Evolutionary conservation across 805 yeast species (phyloP).

Genomic region (Wickerhamomyces kurtzmanii): DNA sequence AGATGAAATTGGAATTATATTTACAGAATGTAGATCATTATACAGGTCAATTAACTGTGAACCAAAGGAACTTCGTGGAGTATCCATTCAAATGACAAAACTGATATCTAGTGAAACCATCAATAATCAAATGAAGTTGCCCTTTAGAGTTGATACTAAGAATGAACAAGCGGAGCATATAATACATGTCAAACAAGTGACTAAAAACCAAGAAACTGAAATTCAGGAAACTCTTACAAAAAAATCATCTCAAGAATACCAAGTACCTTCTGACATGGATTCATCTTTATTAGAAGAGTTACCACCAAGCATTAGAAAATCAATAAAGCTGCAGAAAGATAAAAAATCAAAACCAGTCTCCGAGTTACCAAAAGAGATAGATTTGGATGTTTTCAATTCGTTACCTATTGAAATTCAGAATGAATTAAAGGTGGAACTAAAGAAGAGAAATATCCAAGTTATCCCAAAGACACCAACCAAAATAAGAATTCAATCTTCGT

Average conservation of each 20-base stretch:
- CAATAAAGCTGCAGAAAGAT: slow-evolving; percentile 8
- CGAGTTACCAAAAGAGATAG: slow-evolving; percentile 29
- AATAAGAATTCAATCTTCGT: slow-evolving; percentile 9
- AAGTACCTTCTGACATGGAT: slow-evolving; percentile 19
- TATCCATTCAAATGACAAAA: slow-evolving; percentile 60
- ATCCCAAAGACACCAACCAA: slow-evolving; percentile 12
- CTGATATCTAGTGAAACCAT: slow-evolving; percentile 26
- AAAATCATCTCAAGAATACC: slow-evolving; percentile 9
- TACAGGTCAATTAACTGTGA: slow-evolving; percentile 49
- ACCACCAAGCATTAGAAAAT: slow-evolving; percentile 10
- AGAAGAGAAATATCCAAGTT: slow-evolving; percentile 24
- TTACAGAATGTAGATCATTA: slow-evolving; percentile 47
- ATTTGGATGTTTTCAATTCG: slow-evolving; percentile 52
- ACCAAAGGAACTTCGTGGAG: slow-evolving; percentile 65
- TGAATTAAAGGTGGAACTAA: slow-evolving; percentile 48
- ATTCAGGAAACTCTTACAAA: slow-evolving; percentile 1
- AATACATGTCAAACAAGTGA: slow-evolving; percentile 4
- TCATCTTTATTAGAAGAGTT: slow-evolving; percentile 15
- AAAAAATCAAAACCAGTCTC: slow-evolving; percentile 10
- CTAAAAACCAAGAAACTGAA: slow-evolving; percentile 1
- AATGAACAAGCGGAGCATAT: not conserved
- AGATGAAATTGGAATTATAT: slow-evolving; percentile 47
- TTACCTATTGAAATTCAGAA: slow-evolving; percentile 57
- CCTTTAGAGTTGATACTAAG: slow-evolving; percentile 15
- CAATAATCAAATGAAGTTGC: slow-evolving; percentile 22